Conservation (phyloP, 768 basidiomycete species). For the Butyriboletus loyo region DNA sequence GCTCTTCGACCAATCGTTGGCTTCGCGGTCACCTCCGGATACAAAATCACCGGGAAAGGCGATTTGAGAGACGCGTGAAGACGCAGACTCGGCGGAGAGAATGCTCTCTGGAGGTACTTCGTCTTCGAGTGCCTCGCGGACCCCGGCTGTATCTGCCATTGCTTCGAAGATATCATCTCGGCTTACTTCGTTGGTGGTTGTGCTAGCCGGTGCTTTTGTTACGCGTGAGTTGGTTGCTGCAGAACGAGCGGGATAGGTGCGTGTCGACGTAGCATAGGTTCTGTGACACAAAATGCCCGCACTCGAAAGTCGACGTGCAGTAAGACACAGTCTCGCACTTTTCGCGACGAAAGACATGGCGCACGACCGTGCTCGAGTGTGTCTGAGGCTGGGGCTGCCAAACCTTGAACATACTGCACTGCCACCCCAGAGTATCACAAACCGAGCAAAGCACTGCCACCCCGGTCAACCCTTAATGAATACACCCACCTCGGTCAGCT, state of each 20-base stretch:
- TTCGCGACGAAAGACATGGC: slow-evolving; percentile 20
- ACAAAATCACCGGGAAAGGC: slow-evolving; percentile 30
- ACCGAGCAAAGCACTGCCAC: slow-evolving; percentile 4
- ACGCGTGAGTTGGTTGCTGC: slow-evolving; percentile 18
- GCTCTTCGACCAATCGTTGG: slow-evolving; percentile 84
- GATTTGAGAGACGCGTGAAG: slow-evolving; percentile 11
- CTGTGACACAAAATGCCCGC: not conserved
- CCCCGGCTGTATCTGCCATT: slow-evolving; percentile 18
- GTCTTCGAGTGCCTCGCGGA: slow-evolving; percentile 11
- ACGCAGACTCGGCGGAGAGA: slow-evolving; percentile 10
- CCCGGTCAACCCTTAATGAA: slow-evolving; percentile 12
- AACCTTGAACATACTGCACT: not conserved
- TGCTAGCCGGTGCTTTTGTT: slow-evolving; percentile 32
- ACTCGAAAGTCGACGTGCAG: slow-evolving; percentile 7
- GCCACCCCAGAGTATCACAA: no score
- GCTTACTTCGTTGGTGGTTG: slow-evolving; percentile 24
- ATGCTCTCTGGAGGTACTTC: slow-evolving; percentile 14
- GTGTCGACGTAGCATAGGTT: slow-evolving; percentile 24
- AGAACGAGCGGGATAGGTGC: slow-evolving; percentile 25
- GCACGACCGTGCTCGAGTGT: not conserved
- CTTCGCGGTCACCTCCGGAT: slow-evolving; percentile 15
- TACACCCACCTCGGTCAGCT: slow-evolving; percentile 16
- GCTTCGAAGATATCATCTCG: slow-evolving; percentile 18
- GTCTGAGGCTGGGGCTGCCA: not conserved
- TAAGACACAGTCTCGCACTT: slow-evolving; percentile 6